These are phyloP conservation scores for Hordeum vulgare DNA, from an alignment of 176 grass and related monocot species.

Conservation along the genomic window MorexV3_pseudomolecules_assembly NC_058520.1:596666686-596667185, in stretches of 20 bases:
- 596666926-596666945: constrained; percentile 48
- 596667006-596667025: neutral
- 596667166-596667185: no score
- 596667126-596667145: neutral
- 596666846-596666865: constrained; percentile 70
- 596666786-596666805: neutral
- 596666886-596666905: constrained; percentile 40
- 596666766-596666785: neutral
- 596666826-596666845: constrained; percentile 66
- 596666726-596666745: neutral
- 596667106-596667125: neutral
- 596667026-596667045: neutral
- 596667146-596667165: no score
- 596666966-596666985: neutral
- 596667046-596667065: neutral
- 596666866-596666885: constrained; percentile 53
- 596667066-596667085: no score
- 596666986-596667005: neutral
- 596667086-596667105: neutral
- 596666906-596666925: constrained; percentile 51
- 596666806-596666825: constrained; percentile 52
- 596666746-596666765: neutral
- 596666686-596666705: neutral
- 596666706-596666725: neutral
- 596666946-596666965: neutral